These are phyloP conservation scores for Tetracentron sinense DNA, from an alignment of 164 flowering plant genomes.

Conservation along the genomic window DNA sequence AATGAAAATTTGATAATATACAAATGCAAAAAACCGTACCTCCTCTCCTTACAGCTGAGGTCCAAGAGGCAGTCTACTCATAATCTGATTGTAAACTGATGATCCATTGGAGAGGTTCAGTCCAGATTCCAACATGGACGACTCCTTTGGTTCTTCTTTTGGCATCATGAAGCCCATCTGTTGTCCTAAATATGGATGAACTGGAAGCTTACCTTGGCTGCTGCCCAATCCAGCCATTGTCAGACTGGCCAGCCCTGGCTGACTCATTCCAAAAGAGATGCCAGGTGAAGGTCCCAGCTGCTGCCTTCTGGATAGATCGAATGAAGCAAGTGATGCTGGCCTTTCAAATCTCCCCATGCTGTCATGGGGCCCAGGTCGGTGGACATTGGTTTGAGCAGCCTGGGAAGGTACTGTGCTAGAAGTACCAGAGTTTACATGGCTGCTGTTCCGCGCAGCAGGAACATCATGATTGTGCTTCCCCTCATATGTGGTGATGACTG, in stretches of 20 bases:
- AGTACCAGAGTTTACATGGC: constrained; percentile 48
- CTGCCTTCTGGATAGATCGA: constrained; percentile 41
- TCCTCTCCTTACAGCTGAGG: constrained; percentile 59
- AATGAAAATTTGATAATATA: no score
- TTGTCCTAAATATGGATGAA: constrained; percentile 33
- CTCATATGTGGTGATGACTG: constrained; percentile 89
- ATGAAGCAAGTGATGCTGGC: constrained; percentile 35
- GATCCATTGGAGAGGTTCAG: constrained; percentile 38
- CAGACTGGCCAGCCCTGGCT: constrained; percentile 40
- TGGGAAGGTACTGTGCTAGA: constrained; percentile 25
- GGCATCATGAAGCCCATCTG: constrained; percentile 53
- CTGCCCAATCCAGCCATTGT: constrained; percentile 52
- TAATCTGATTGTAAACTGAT: constrained; percentile 53
- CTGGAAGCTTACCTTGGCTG: constrained; percentile 39
- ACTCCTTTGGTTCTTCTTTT: no score
- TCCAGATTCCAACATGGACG: constrained; percentile 48
- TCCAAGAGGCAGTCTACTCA: constrained; percentile 64
- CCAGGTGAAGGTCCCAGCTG: constrained; percentile 43
- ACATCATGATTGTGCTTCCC: constrained; percentile 96
- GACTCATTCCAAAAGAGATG: constrained; percentile 57
- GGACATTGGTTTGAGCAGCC: constrained; percentile 31
- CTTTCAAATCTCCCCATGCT: no score
- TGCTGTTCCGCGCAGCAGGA: constrained; percentile 85
- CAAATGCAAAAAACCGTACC: no score
- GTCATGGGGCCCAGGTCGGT: constrained; percentile 56